Conservation (phyloP, 1,139 yeast genomes). For the Suhomyces chickasaworum region DNA sequence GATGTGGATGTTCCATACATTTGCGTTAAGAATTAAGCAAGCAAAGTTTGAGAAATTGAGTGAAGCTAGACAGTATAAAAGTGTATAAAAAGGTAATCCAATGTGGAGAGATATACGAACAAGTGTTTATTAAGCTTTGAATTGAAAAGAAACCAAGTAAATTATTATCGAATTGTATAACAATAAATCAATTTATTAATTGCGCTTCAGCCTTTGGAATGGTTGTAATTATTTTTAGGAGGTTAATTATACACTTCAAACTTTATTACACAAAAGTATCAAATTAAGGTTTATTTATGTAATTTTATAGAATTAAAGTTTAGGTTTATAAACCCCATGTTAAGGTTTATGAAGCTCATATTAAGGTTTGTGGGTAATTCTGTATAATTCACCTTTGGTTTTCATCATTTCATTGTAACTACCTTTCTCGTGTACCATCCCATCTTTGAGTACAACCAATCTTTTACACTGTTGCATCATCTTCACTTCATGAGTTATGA, state of each 20-base stretch:
- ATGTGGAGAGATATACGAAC: not conserved
- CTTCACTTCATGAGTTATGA: slow-evolving; percentile 62
- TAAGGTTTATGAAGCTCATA: too few relatives aligned
- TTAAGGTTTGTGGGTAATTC: slow-evolving; percentile 10
- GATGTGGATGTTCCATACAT: slow-evolving; percentile 95
- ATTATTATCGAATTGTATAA: too few relatives aligned
- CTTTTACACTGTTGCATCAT: slow-evolving; percentile 55
- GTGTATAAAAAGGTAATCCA: too few relatives aligned
- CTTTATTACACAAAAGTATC: too few relatives aligned
- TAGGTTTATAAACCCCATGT: too few relatives aligned
- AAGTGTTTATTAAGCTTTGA: not conserved
- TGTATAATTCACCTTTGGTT: slow-evolving; percentile 21
- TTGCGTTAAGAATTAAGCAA: slow-evolving; percentile 46
- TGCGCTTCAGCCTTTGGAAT: not conserved
- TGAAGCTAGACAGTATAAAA: not conserved
- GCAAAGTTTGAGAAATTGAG: not conserved
- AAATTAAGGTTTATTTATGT: not conserved
- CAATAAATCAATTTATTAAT: too few relatives aligned
- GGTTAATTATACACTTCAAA: too few relatives aligned
- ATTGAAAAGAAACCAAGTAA: too few relatives aligned
- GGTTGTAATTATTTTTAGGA: too few relatives aligned
- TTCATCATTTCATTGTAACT: slow-evolving; percentile 17
- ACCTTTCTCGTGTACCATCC: slow-evolving; percentile 38
- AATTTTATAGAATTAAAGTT: too few relatives aligned
- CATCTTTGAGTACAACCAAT: slow-evolving; percentile 45